Conservation (phyloP, 768 basidiomycete species). For the Pholiota conissans region DNA sequence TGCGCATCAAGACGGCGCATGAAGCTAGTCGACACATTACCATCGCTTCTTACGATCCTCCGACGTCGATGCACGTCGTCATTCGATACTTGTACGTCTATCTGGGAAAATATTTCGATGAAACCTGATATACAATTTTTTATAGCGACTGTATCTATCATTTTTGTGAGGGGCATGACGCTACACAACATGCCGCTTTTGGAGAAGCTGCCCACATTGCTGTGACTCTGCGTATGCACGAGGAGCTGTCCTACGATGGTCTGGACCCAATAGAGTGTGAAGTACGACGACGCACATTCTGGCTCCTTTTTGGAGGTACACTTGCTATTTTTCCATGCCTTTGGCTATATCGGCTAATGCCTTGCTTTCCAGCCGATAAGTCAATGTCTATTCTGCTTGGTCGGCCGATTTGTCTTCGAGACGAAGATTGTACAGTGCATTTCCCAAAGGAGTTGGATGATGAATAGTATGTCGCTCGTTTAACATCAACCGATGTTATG, state of each 20-base stretch:
- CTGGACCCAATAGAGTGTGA: slow-evolving; percentile 88
- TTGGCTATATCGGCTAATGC: not conserved
- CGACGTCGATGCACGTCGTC: slow-evolving; percentile 81
- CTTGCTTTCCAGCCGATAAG: slow-evolving; percentile 66
- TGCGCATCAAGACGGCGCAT: slow-evolving; percentile 57
- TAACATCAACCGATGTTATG: slow-evolving; percentile 28
- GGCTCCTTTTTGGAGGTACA: slow-evolving; percentile 86
- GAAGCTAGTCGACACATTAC: slow-evolving; percentile 83
- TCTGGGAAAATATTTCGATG: slow-evolving; percentile 26
- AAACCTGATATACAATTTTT: slow-evolving; percentile 8
- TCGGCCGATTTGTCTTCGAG: slow-evolving; percentile 81
- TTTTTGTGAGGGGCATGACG: slow-evolving; percentile 87
- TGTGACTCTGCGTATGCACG: slow-evolving; percentile 81
- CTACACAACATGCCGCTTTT: slow-evolving; percentile 84
- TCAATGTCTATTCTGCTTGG: slow-evolving; percentile 86
- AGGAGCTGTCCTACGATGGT: slow-evolving; percentile 79
- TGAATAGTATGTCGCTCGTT: slow-evolving; percentile 63
- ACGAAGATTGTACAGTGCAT: slow-evolving; percentile 89
- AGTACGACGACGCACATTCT: slow-evolving; percentile 83
- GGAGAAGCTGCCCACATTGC: slow-evolving; percentile 87
- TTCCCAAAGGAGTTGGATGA: slow-evolving; percentile 89
- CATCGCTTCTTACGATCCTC: slow-evolving; percentile 80
- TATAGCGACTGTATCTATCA: slow-evolving; percentile 80
- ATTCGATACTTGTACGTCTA: slow-evolving; percentile 79
- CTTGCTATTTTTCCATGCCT: slow-evolving; percentile 15